Conservation (phyloP, 352 stramenopile genomes). For the Aphanomyces invadans region DNA sequence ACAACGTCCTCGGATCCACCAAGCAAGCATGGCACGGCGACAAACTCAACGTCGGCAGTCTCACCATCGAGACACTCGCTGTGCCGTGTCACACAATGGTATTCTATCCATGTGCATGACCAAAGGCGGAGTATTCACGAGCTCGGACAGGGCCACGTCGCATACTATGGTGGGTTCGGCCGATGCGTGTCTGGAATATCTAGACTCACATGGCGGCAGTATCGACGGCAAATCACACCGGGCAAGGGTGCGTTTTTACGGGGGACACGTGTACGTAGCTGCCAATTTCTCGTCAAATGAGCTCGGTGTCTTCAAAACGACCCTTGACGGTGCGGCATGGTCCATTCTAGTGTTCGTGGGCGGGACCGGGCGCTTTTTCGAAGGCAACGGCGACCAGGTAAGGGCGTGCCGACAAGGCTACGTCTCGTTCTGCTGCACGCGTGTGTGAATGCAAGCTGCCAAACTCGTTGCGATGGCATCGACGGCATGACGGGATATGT, state of each 20-base stretch:
- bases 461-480: too few species aligned
- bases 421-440: too few species aligned
- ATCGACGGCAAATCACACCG: conserved; percentile 23
- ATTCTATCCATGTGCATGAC: neutral
- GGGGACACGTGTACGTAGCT: conserved; percentile 58
- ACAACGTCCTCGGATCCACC: conserved; percentile 51
- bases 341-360: conserved; percentile 62
- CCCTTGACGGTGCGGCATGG: too few species aligned
- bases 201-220: too few species aligned
- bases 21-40: conserved; percentile 56
- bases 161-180: conserved; percentile 14
- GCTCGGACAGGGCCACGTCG: conserved; percentile 8
- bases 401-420: too few species aligned
- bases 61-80: conserved; percentile 56
- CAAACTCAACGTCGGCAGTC: conserved; percentile 50
- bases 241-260: conserved; percentile 75
- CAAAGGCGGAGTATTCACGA: neutral
- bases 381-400: conserved; percentile 32
- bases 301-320: too few species aligned
- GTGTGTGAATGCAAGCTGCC: too few species aligned
- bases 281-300: neutral
- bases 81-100: conserved; percentile 88
- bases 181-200: too few species aligned
- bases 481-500: too few species aligned
- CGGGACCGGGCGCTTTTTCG: conserved; percentile 85